Evolutionary conservation across 1,284 basidiomycete species (phyloP).

Genomic region (Malassezia slooffiae): DNA sequence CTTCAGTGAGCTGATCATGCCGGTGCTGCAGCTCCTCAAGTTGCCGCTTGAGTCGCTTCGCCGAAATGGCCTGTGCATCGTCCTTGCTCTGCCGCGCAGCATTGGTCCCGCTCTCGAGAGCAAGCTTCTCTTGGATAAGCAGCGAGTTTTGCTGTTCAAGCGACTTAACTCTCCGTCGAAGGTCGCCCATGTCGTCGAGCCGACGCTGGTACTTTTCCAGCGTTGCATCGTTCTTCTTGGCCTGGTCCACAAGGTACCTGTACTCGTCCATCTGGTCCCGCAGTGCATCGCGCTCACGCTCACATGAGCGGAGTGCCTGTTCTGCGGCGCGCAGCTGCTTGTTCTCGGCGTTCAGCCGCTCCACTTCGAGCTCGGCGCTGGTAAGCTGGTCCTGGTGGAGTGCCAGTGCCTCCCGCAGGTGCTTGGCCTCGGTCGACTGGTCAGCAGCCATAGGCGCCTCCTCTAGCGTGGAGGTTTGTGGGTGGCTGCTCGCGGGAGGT

Average conservation of each 20-base stretch:
- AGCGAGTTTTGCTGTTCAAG: too few species aligned
- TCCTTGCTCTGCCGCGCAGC: too few species aligned
- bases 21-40: conserved; percentile 1
- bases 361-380: conserved; percentile 1
- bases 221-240: conserved; percentile 3
- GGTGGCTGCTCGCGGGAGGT: background rate
- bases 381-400: conserved; percentile 9
- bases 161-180: too few species aligned
- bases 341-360: conserved; percentile 5
- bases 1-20: background rate
- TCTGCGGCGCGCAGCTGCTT: conserved; percentile 2
- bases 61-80: too few species aligned
- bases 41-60: conserved; percentile 6
- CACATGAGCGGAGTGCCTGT: too few species aligned
- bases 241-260: background rate
- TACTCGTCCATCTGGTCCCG: conserved; percentile 10
- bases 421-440: background rate
- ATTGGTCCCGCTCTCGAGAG: too few species aligned
- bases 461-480: too few species aligned
- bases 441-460: background rate
- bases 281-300: conserved; percentile 6
- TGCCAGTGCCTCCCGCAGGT: background rate
- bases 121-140: too few species aligned
- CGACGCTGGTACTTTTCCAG: conserved; percentile 2
- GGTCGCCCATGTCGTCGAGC: background rate